Percentiles rank a stretch among this genome's conserved stretches.
These are phyloP conservation scores for Didymella pinodella DNA, from an alignment of 2,329 filamentous ascomycete genomes.

Conservation along the genomic window DNA sequence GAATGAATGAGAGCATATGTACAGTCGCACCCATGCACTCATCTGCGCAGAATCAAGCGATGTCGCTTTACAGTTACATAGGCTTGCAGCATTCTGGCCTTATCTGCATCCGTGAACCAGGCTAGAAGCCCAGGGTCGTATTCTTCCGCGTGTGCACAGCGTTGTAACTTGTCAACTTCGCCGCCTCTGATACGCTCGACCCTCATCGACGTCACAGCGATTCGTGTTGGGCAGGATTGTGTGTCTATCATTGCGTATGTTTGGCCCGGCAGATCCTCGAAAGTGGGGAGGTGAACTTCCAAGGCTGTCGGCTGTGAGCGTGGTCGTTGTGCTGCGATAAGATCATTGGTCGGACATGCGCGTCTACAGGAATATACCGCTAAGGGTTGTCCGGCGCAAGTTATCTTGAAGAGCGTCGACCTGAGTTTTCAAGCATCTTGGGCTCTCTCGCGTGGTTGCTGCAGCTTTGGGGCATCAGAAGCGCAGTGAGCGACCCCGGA, in stretches of 20 bases:
- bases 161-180: slow-evolving; percentile 7
- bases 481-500: slow-evolving; percentile 9
- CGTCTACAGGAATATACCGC: background rate
- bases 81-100: slow-evolving; percentile 22
- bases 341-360: background rate
- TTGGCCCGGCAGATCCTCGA: slow-evolving; percentile 20
- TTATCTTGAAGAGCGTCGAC: background rate
- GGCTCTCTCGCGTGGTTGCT: background rate
- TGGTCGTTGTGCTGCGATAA: slow-evolving; percentile 7
- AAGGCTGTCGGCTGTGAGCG: slow-evolving; percentile 12
- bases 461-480: slow-evolving; percentile 1
- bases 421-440: background rate
- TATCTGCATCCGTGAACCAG: slow-evolving; percentile 15
- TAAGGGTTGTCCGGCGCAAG: background rate
- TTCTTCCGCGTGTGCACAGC: slow-evolving; percentile 18
- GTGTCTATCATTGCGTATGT: slow-evolving; percentile 14
- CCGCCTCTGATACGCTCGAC: slow-evolving; percentile 12
- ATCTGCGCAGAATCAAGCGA: slow-evolving; percentile 16
- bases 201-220: slow-evolving; percentile 15
- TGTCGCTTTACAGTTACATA: slow-evolving; percentile 30
- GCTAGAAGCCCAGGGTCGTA: slow-evolving; percentile 24
- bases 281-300: slow-evolving; percentile 20
- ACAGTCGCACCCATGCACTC: slow-evolving; percentile 12
- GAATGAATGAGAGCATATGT: slow-evolving; percentile 19
- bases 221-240: slow-evolving; percentile 3